A percentile compares a stretch with the other conserved stretches of the same genome.
Evolutionary conservation across 106 monocot species (phyloP).

Genomic region (Dioscorea zingiberensis): DNA sequence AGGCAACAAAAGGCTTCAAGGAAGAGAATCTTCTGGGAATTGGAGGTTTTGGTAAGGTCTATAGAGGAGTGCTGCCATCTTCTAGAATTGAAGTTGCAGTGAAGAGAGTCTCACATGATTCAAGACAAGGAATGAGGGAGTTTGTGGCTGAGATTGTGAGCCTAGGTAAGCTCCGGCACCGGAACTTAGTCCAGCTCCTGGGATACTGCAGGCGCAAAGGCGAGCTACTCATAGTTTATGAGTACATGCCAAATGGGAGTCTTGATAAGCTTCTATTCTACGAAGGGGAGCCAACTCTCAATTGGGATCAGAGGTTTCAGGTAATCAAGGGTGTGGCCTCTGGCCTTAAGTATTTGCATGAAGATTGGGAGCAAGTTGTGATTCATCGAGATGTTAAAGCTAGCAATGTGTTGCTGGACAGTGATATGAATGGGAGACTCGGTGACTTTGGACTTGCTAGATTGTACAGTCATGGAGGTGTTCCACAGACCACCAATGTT

Average conservation of each 20-base stretch:
- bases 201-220: no score
- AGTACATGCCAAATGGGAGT: constrained; percentile 9
- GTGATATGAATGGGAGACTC: no score
- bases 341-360: constrained; percentile 6
- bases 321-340: constrained; percentile 3
- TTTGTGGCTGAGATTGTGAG: constrained; percentile 7
- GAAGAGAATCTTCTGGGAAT: constrained; percentile 1
- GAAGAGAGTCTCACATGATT: constrained; percentile 2
- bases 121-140: not conserved
- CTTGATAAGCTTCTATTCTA: constrained; percentile 5
- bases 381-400: no score
- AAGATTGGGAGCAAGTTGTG: not conserved
- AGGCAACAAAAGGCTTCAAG: constrained; percentile 7
- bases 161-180: constrained; percentile 1
- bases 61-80: not conserved
- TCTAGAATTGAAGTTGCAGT: constrained; percentile 8
- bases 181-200: constrained; percentile 6
- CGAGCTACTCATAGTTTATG: no score
- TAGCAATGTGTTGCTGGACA: no score
- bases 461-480: constrained; percentile 3
- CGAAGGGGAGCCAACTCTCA: not conserved
- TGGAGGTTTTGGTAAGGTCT: constrained; percentile 9
- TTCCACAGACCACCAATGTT: constrained; percentile 1
- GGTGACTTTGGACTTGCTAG: constrained; percentile 28
- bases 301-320: not conserved